Conservation (phyloP, 805 yeast genomes). For the Kodamaea fukazawae region DNA sequence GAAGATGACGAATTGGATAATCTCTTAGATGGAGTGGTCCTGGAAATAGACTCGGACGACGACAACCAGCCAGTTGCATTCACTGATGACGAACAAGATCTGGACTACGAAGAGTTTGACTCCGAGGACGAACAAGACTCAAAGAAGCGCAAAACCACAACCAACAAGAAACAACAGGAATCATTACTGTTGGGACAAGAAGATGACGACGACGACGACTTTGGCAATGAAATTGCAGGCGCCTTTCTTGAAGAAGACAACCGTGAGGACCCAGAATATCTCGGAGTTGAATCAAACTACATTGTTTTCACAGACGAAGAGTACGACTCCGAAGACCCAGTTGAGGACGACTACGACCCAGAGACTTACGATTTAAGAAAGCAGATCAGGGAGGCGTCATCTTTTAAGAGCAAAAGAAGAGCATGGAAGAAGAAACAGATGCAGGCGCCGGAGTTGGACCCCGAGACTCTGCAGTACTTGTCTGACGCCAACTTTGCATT, state of each 20-base stretch:
- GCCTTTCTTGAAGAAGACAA: slow-evolving; percentile 9
- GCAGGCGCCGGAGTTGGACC: slow-evolving; percentile 50
- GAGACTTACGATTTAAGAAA: slow-evolving; percentile 53
- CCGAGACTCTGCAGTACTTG: slow-evolving; percentile 64
- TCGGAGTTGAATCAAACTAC: slow-evolving; percentile 8
- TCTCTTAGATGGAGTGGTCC: neutral
- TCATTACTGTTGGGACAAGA: no score
- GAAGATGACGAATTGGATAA: no score
- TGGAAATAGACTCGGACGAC: slow-evolving; percentile 1
- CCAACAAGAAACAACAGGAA: no score
- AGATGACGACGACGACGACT: slow-evolving; percentile 3
- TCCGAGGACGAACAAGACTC: neutral
- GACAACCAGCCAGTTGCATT: slow-evolving; percentile 4
- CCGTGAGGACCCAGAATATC: slow-evolving; percentile 16
- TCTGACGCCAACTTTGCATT: slow-evolving; percentile 80
- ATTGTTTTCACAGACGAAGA: slow-evolving; percentile 23
- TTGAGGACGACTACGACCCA: slow-evolving; percentile 33
- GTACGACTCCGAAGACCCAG: slow-evolving; percentile 21
- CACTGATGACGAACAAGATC: slow-evolving; percentile 8
- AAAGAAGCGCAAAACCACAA: no score
- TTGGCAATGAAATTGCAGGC: slow-evolving; percentile 14
- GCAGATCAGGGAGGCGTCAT: slow-evolving; percentile 65
- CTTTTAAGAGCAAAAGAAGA: slow-evolving; percentile 49
- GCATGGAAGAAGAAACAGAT: slow-evolving; percentile 37
- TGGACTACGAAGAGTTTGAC: slow-evolving; percentile 5